These are phyloP conservation scores for Hemileia vastatrix DNA, from an alignment of 1,284 basidiomycete genomes.

Conservation along the genomic window DNA sequence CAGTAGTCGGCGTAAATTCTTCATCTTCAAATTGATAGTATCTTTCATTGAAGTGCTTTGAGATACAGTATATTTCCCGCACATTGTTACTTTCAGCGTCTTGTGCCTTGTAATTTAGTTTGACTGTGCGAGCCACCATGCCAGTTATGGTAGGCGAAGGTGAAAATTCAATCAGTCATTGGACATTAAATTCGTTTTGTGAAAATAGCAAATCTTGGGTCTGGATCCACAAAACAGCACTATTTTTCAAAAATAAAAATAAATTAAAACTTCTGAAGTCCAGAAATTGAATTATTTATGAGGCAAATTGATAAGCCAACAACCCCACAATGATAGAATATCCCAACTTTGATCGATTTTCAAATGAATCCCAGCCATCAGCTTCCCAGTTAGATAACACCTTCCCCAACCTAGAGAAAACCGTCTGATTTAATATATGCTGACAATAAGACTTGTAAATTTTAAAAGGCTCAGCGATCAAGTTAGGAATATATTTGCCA, in stretches of 20 bases:
- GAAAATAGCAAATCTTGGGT: slow-evolving; percentile 72
- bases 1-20: slow-evolving; percentile 42
- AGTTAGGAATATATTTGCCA: slow-evolving; percentile 92
- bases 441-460: slow-evolving; percentile 83
- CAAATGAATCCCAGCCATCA: slow-evolving; percentile 71
- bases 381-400: slow-evolving; percentile 87
- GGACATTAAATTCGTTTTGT: slow-evolving; percentile 61
- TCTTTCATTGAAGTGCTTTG: slow-evolving; percentile 91
- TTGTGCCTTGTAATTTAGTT: slow-evolving; percentile 85
- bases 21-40: slow-evolving; percentile 98
- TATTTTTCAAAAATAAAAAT: slow-evolving; percentile 47
- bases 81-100: slow-evolving; percentile 75
- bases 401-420: slow-evolving; percentile 69
- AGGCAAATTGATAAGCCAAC: slow-evolving; percentile 79
- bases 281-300: slow-evolving; percentile 15
- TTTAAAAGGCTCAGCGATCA: slow-evolving; percentile 88
- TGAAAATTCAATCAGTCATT: slow-evolving; percentile 88
- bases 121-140: slow-evolving; percentile 88
- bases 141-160: slow-evolving; percentile 91
- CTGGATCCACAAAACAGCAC: slow-evolving; percentile 19
- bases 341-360: slow-evolving; percentile 80
- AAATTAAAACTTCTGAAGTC: neutral
- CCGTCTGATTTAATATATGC: slow-evolving; percentile 87
- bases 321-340: slow-evolving; percentile 93
- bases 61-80: slow-evolving; percentile 78